Evolutionary conservation across 768 basidiomycete species (phyloP).

Genomic region (Calocybe gangraenosa): DNA sequence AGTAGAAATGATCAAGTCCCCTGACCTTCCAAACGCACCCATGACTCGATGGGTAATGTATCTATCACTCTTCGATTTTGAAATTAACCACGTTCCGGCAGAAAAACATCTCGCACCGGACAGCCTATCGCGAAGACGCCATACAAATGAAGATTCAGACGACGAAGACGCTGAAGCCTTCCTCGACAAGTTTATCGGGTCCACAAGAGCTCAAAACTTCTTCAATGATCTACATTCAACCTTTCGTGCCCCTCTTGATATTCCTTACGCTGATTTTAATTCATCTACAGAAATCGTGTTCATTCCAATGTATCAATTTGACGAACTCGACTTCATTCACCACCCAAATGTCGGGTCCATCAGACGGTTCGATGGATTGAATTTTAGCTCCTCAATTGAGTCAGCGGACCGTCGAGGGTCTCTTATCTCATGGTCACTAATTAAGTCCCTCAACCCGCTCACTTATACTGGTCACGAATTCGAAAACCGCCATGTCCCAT

Average conservation of each 20-base stretch:
- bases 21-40: slow-evolving; percentile 30
- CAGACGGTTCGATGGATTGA: background rate
- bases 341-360: too few species aligned
- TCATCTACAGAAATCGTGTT: too few species aligned
- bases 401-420: background rate
- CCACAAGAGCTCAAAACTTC: background rate
- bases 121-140: slow-evolving; percentile 25
- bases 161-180: slow-evolving; percentile 25
- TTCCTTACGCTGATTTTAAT: too few species aligned
- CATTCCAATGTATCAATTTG: background rate
- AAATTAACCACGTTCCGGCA: slow-evolving; percentile 29
- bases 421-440: background rate
- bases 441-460: background rate
- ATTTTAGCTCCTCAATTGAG: background rate
- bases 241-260: too few species aligned
- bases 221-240: background rate
- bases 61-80: slow-evolving; percentile 31
- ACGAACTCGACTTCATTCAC: background rate
- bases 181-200: slow-evolving; percentile 19
- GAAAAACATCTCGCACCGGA: slow-evolving; percentile 26
- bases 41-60: slow-evolving; percentile 34
- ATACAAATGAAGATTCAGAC: slow-evolving; percentile 8
- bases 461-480: slow-evolving; percentile 3
- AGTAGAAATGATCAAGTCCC: slow-evolving; percentile 30
- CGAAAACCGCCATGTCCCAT: background rate